These are phyloP conservation scores for Aspergillus panamensis DNA, from an alignment of 495 filamentous ascomycete species.

Conservation along the genomic window DNA sequence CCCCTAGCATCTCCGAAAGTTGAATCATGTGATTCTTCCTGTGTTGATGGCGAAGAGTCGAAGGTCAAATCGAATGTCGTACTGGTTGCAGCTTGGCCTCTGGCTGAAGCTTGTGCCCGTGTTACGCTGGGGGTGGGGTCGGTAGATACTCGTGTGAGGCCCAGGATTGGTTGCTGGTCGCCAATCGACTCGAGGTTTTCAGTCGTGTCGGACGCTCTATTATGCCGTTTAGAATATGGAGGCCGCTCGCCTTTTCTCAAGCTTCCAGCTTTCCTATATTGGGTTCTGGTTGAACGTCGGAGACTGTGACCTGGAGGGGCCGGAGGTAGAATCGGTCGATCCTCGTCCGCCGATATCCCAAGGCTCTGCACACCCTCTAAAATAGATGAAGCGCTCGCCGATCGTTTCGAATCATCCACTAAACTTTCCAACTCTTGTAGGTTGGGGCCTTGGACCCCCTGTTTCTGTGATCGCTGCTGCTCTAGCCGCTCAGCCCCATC, in stretches of 20 bases:
- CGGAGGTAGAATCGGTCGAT: constrained; percentile 81
- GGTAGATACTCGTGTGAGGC: constrained; percentile 67
- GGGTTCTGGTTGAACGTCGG: constrained; percentile 85
- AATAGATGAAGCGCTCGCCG: constrained; percentile 28
- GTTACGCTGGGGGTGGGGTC: constrained; percentile 59
- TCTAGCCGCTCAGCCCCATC: constrained; percentile 88
- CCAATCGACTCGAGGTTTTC: constrained; percentile 49
- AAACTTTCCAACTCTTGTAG: constrained; percentile 70
- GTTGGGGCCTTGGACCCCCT: constrained; percentile 57
- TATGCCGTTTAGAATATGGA: constrained; percentile 72
- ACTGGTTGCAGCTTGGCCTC: constrained; percentile 23
- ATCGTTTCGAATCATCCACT: constrained; percentile 73
- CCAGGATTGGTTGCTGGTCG: constrained; percentile 49
- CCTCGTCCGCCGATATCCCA: constrained; percentile 59
- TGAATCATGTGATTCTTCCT: constrained; percentile 12
- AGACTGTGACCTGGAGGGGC: constrained; percentile 71
- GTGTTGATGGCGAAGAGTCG: constrained; percentile 28
- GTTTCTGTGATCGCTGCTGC: constrained; percentile 62
- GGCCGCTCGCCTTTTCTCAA: constrained; percentile 71
- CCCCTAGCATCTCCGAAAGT: constrained; percentile 8
- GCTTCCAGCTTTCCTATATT: constrained; percentile 82
- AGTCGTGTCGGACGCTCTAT: constrained; percentile 56
- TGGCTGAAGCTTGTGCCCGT: constrained; percentile 26
- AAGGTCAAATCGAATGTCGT: constrained; percentile 30
- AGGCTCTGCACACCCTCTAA: constrained; percentile 37